phyloP scores from a whole-genome alignment of 176 grass and related monocot species.

The Carex kokanica region DNA sequence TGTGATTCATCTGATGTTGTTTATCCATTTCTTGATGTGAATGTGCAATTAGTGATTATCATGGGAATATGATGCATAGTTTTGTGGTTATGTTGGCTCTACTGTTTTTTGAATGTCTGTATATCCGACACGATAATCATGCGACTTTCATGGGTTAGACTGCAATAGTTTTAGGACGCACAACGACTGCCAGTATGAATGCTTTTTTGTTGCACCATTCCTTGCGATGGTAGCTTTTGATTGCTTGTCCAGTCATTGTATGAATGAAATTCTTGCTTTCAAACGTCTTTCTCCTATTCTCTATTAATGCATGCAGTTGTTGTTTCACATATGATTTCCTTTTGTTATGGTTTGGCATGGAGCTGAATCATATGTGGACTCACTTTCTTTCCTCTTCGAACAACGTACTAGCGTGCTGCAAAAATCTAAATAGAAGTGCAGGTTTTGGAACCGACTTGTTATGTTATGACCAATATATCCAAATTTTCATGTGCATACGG shows the following conservation, averaged over 20 bases:
- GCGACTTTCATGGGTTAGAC: not conserved
- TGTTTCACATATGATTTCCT: not conserved
- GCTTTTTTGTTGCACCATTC: not conserved
- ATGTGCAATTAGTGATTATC: not conserved
- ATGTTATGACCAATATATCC: not conserved
- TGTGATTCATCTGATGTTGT: not conserved
- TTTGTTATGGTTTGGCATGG: slow-evolving; percentile 22
- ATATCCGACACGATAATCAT: not conserved
- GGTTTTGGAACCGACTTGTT: not conserved
- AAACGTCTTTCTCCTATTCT: not conserved
- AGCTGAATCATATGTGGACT: slow-evolving; percentile 17
- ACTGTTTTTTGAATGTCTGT: not conserved
- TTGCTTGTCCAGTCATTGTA: not conserved
- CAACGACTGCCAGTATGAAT: not conserved
- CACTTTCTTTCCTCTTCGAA: not conserved
- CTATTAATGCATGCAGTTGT: not conserved
- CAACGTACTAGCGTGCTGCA: not conserved
- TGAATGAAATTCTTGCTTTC: slow-evolving; percentile 16
- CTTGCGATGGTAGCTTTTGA: not conserved
- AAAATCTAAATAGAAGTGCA: not conserved
- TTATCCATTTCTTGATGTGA: not conserved
- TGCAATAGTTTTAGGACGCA: not conserved
- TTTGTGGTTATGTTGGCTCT: not conserved
- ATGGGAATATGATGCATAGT: not conserved
- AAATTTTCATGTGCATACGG: not conserved